These are phyloP conservation scores for Calonectria honghensis DNA, from an alignment of 2,329 filamentous ascomycete species.

Conservation along the genomic window DNA sequence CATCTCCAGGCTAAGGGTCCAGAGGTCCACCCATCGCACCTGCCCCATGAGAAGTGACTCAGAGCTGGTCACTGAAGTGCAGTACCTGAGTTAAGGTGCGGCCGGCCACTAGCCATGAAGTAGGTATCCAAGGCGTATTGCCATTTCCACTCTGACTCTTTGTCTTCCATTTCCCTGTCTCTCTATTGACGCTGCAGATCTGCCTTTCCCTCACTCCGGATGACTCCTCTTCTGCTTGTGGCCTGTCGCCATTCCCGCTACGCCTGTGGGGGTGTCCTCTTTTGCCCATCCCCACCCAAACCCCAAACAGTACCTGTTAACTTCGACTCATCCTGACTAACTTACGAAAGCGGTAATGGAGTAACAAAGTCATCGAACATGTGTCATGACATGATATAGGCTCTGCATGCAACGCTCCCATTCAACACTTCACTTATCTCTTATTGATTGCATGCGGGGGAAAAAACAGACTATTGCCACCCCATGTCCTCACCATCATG, in stretches of 20 bases:
- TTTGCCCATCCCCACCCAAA: neutral
- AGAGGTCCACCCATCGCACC: conserved; percentile 7
- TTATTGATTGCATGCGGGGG: neutral
- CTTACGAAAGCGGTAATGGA: conserved; percentile 46
- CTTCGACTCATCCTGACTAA: conserved; percentile 51
- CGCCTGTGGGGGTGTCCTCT: conserved; percentile 30
- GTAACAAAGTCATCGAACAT: neutral
- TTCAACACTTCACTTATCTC: neutral
- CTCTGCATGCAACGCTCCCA: neutral
- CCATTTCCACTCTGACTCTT: conserved; percentile 35
- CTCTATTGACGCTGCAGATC: neutral
- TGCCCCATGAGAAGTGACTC: conserved; percentile 6
- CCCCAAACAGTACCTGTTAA: conserved; percentile 32
- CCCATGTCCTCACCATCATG: neutral
- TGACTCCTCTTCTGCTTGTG: conserved; percentile 24
- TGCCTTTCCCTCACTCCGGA: conserved; percentile 28
- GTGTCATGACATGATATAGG: conserved; percentile 6
- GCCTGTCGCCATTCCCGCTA: conserved; percentile 5
- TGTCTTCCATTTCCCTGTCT: conserved; percentile 2
- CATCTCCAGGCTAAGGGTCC: conserved; percentile 22
- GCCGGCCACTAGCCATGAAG: neutral
- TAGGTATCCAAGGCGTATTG: neutral
- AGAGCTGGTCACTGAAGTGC: conserved; percentile 20
- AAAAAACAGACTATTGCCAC: neutral
- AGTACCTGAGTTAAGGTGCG: neutral